Base-by-base conservation (phyloP, 805 yeast genomes). In the Lipomyces orientalis region DNA sequence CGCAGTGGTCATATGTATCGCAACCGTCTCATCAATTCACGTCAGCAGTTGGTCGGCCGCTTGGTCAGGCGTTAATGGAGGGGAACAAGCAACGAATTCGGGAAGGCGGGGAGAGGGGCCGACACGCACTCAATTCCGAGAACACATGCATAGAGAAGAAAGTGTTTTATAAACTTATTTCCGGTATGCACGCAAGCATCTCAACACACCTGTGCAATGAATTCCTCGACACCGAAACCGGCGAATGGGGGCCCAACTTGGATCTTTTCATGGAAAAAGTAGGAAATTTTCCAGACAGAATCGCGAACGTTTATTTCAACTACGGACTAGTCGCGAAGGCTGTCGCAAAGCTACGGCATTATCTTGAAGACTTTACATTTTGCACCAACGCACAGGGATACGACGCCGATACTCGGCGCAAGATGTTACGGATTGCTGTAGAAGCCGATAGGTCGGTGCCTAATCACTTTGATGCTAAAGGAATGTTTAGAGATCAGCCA, bases 121-220 rank as follows among this genome's bases (percentile, higher is more conserved):
- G 73, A 8, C 69, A 60, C 10, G 78, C 76, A 72, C 70, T 78
- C 67, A 82, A 73, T 79, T 82, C 78, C 73, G 83, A 78, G 35
- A 87, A 84, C 22, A 86, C 84, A 70, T 93, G 97, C 76, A 80
- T 89, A 56, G 98, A 96, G 74, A 94, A 94, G 80, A 88, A 91
- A 70, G 87, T 93, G 52, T 95, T 95, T 74, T 95, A 90, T 79
- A 86, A 95, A 72, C 80, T 95, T 62, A 84, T 95, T 29, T 89
- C 95, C 34, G 99, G 99, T 1, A 86, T 95, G 89, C 99, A 95
- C 76, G 92, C 97, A 1, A 91, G 97, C 1, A 92, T 95, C 69
- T 94, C 97, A 6, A 93, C 97, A 0, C 99, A 95, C 79, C 82
- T 95, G 68, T 86, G 97, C 19, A 90, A 90, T 76, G 98, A 94